Conservation (phyloP, 306 rosid species). For the Ochetophila trinervis region DNA sequence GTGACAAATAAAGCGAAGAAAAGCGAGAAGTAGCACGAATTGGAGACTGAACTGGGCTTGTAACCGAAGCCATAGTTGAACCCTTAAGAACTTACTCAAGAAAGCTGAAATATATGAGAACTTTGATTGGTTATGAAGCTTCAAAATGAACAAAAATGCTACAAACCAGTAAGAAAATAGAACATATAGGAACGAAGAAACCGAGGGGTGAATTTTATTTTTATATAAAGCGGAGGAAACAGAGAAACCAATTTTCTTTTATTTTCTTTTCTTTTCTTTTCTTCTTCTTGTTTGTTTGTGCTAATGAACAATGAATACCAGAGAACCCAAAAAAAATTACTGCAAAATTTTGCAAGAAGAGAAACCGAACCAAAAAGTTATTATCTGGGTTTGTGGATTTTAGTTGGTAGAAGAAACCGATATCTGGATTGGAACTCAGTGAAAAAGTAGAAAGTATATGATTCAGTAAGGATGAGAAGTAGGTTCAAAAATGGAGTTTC, state of each 20-base stretch:
- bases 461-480: too few relatives aligned
- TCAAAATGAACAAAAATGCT: not conserved
- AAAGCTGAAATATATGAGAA: not conserved
- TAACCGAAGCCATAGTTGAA: constrained; percentile 42
- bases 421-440: too few relatives aligned
- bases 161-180: not conserved
- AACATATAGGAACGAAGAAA: constrained; percentile 24
- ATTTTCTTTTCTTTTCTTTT: not conserved
- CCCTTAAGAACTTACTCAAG: not conserved
- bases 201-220: constrained; percentile 17
- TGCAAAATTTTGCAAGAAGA: not conserved
- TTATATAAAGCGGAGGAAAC: constrained; percentile 28
- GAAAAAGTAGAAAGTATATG: too few relatives aligned
- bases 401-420: too few relatives aligned
- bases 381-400: not conserved
- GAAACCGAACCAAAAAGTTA: not conserved
- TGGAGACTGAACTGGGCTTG: constrained; percentile 40
- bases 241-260: constrained; percentile 18
- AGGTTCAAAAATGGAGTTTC: not conserved
- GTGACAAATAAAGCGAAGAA: constrained; percentile 29
- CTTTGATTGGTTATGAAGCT: not conserved
- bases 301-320: not conserved
- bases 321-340: not conserved
- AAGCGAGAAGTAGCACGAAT: constrained; percentile 23
- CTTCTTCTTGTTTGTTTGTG: not conserved